phyloP scores from a whole-genome alignment of 345 rosid species.

The Barbarea vulgaris region DNA sequence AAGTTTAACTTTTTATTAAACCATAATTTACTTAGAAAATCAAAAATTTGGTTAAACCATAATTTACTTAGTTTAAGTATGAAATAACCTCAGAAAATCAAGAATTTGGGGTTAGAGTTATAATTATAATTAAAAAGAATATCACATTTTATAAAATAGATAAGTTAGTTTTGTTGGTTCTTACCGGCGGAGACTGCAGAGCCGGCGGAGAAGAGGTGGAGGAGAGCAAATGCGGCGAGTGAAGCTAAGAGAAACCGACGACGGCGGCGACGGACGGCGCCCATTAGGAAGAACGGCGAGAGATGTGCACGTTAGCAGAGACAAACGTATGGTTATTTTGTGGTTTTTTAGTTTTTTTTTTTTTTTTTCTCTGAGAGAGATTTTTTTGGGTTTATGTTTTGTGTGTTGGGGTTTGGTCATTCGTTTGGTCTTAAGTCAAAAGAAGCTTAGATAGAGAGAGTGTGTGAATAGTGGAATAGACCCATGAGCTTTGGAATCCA shows the following conservation, averaged over 20 bases:
- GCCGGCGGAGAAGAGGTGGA: conserved; percentile 55
- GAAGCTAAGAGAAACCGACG: conserved; percentile 36
- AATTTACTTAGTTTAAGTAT: not conserved
- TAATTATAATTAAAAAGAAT: not conserved
- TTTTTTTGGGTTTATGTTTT: conserved; percentile 23
- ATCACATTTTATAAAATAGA: not conserved
- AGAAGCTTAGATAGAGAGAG: conserved; percentile 24
- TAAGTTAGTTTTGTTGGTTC: not conserved
- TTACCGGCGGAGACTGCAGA: conserved; percentile 34
- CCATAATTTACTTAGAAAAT: not conserved
- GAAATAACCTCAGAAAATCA: not conserved
- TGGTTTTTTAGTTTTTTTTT: not conserved
- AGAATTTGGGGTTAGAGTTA: not conserved
- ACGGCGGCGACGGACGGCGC: conserved; percentile 48
- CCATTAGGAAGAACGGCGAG: conserved; percentile 51
- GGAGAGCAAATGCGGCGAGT: conserved; percentile 55
- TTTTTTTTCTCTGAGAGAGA: not conserved
- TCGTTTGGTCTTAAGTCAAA: conserved; percentile 42
- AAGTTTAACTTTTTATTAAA: not conserved
- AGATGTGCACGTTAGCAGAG: conserved; percentile 23
- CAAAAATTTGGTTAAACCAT: not conserved
- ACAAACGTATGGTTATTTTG: conserved; percentile 17
- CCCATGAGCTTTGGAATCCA: conserved; percentile 34
- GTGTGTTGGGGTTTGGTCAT: conserved; percentile 29
- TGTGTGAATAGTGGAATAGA: conserved; percentile 31